Conservation (phyloP, 495 filamentous ascomycete species). For the Tuber microsphaerosporum region DNA sequence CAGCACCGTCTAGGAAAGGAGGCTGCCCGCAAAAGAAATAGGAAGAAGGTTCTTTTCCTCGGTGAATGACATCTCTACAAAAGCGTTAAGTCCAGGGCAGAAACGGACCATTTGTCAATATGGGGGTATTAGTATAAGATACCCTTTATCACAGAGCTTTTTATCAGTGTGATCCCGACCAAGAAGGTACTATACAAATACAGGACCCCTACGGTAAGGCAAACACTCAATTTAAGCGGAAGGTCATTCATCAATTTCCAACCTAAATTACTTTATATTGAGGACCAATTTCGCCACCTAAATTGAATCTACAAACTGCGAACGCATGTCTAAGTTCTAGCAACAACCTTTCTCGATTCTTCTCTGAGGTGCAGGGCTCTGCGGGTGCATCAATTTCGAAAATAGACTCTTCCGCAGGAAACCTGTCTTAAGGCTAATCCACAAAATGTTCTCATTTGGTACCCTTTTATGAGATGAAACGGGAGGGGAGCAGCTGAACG, state of each 20-base stretch:
- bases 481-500: neutral
- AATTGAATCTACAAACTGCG: neutral
- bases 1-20: no score
- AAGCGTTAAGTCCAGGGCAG: no score
- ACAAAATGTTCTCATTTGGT: neutral
- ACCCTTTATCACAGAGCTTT: no score
- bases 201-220: neutral
- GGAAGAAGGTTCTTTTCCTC: no score
- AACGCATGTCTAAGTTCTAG: neutral
- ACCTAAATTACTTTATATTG: neutral
- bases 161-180: no score
- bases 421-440: neutral
- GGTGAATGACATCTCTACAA: no score
- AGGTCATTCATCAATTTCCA: neutral
- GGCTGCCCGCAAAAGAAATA: no score
- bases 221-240: neutral
- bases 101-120: no score
- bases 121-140: no score
- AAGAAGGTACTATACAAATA: no score
- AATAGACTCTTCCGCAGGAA: neutral
- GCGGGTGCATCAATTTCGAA: neutral
- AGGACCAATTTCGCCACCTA: neutral
- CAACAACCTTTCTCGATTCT: neutral
- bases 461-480: neutral
- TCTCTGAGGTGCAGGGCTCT: neutral